phyloP scores from a whole-genome alignment of 2,329 filamentous ascomycete genomes.

The Penicillium sp. region DNA sequence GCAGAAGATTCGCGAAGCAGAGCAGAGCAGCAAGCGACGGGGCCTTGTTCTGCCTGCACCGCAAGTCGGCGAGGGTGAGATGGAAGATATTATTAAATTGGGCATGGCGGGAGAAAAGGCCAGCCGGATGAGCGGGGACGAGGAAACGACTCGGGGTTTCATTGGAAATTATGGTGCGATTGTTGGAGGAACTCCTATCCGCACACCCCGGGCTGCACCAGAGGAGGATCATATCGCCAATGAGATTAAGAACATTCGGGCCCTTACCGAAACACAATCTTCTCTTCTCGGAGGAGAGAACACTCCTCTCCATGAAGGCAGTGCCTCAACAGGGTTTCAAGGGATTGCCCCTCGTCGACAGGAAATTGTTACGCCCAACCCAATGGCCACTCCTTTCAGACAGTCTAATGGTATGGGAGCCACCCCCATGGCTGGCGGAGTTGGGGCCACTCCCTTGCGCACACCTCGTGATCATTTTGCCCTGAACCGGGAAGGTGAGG shows the following conservation, averaged over 20 bases:
- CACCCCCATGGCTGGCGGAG: constrained; percentile 63
- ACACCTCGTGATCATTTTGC: constrained; percentile 87
- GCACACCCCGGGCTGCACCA: constrained; percentile 86
- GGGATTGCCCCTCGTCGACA: constrained; percentile 80
- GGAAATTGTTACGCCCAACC: constrained; percentile 87
- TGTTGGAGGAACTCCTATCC: constrained; percentile 80
- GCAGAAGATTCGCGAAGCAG: constrained; percentile 92
- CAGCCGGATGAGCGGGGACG: constrained; percentile 71
- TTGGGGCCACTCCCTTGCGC: constrained; percentile 78
- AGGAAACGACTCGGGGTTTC: constrained; percentile 84
- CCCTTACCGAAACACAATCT: constrained; percentile 90
- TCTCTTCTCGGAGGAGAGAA: constrained; percentile 93
- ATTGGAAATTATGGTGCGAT: constrained; percentile 85
- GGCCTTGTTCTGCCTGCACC: constrained; percentile 81
- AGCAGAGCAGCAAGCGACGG: constrained; percentile 92
- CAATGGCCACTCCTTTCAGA: constrained; percentile 85
- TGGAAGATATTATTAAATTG: constrained; percentile 99
- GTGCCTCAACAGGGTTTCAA: constrained; percentile 83
- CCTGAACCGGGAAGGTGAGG: constrained; percentile 72
- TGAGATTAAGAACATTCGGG: constrained; percentile 90
- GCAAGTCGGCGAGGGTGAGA: constrained; percentile 87
- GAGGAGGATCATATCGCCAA: constrained; percentile 96
- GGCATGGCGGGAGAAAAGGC: constrained; percentile 90
- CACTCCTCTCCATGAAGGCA: constrained; percentile 80
- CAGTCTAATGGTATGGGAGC: constrained; percentile 67